These are phyloP conservation scores for Cercis canadensis DNA, from an alignment of 306 rosid species.

Conservation along the genomic window DNA sequence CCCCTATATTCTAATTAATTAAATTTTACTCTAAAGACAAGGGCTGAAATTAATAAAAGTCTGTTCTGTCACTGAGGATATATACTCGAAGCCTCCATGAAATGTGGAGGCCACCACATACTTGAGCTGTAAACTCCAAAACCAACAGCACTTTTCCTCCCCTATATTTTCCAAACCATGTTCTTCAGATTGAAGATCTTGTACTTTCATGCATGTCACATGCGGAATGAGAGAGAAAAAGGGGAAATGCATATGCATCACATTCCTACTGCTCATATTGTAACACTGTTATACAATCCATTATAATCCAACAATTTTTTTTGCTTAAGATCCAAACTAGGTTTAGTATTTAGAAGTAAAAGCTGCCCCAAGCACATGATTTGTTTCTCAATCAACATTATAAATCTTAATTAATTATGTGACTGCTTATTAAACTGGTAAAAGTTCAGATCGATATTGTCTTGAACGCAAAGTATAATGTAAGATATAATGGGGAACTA, in stretches of 20 bases:
- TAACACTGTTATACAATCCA: not conserved
- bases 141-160: constrained; percentile 7
- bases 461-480: not conserved
- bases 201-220: constrained; percentile 23
- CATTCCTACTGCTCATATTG: not conserved
- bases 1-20: constrained; percentile 15
- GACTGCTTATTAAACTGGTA: too few relatives aligned
- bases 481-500: not conserved
- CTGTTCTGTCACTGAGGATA: not conserved
- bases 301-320: constrained; percentile 20
- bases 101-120: constrained; percentile 31
- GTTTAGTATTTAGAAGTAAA: constrained; percentile 24
- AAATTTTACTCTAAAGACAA: too few relatives aligned
- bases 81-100: not conserved
- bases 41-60: not conserved
- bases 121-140: constrained; percentile 14
- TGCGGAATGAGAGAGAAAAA: not conserved
- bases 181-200: not conserved
- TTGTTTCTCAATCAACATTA: constrained; percentile 4
- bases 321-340: constrained; percentile 44
- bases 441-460: not conserved
- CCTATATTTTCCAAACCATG: not conserved
- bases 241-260: not conserved
- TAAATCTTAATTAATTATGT: too few relatives aligned
- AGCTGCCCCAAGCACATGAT: constrained; percentile 41